Conservation (phyloP, 2,329 filamentous ascomycete species). For the Tolypocladium tundrense region DNA sequence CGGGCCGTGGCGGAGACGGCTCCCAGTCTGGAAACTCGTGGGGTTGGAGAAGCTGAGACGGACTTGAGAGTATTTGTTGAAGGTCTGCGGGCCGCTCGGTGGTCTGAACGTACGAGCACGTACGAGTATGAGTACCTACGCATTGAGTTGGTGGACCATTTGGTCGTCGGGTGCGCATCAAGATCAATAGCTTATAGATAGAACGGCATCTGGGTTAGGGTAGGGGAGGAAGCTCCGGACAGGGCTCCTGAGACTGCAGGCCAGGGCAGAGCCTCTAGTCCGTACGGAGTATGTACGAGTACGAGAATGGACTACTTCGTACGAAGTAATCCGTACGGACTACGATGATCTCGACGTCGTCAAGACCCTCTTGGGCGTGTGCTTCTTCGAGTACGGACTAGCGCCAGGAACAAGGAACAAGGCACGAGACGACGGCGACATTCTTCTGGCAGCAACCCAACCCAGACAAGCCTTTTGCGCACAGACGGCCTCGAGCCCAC, state of each 20-base stretch:
- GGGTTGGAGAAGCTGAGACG: neutral
- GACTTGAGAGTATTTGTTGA: too few relatives aligned
- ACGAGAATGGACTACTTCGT: too few relatives aligned
- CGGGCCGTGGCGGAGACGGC: neutral
- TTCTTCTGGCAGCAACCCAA: neutral
- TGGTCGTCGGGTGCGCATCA: neutral
- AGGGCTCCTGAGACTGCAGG: neutral
- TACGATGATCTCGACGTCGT: too few relatives aligned
- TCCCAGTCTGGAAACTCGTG: neutral
- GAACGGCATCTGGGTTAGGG: neutral
- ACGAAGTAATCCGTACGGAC: too few relatives aligned
- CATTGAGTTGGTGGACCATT: neutral
- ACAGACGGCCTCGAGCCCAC: neutral
- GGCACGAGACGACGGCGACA: neutral
- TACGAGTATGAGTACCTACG: neutral
- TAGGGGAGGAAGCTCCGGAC: neutral
- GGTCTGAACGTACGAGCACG: neutral
- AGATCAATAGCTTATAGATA: neutral
- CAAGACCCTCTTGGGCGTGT: neutral
- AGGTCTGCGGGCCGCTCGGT: neutral
- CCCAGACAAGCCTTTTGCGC: neutral
- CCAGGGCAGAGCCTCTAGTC: too few relatives aligned
- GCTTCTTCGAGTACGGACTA: neutral
- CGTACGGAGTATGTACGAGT: too few relatives aligned
- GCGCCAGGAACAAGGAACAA: neutral